Base-by-base conservation (phyloP, 495 filamentous ascomycete genomes). In the Aspergillus ellipticus region DNA sequence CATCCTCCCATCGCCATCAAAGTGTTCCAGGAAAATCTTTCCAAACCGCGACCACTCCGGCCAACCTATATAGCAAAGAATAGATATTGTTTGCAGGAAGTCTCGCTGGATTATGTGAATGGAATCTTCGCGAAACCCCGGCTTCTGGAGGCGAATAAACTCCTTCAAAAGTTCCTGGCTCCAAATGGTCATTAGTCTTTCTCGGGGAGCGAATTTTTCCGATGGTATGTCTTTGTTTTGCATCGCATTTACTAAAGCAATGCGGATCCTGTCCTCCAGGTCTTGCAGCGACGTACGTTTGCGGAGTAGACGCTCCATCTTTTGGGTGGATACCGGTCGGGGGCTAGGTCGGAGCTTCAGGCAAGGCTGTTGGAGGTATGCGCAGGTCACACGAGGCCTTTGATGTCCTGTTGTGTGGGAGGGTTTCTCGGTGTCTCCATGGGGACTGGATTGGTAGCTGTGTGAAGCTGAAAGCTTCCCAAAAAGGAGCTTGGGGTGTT, bases 61-160 rank as follows among this genome's bases (percentile, higher is more conserved):
- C 60, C 60, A 63, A 0, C 45, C 4, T 11, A 59, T 54, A 21
- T 53, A 53, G 9, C 59, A 43, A 0, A 63, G 33, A 7, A 63
- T 54, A 0, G 60, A 63, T 0, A 63, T 16, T 6, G 56, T 63
- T 19, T 58, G 60, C 8, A 63, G 2, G 9, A 50, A 55, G 1
- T 54, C 41, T 2, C 26, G 11, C 28, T 24, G 53, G 4, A 63
- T 47, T 1, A n/a, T 9, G 4, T 11, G 2, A 3, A 59, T 48
- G 15, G n/a, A 11, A 4, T 4, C 15, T 1, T 56, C 10, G 17
- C 47, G 21, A 22, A 54, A 39, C 3, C 42, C 53, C 4, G 45
- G 56, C 9, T 21, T 41, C 33, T 43, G 15, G 3, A 37, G n/a
- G 2, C 31, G 26, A 4, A 53, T 28, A 35, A 59, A 59, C 11